Conservation (phyloP, 257 asterid genomes). For the Nicotiana paniculata region DNA sequence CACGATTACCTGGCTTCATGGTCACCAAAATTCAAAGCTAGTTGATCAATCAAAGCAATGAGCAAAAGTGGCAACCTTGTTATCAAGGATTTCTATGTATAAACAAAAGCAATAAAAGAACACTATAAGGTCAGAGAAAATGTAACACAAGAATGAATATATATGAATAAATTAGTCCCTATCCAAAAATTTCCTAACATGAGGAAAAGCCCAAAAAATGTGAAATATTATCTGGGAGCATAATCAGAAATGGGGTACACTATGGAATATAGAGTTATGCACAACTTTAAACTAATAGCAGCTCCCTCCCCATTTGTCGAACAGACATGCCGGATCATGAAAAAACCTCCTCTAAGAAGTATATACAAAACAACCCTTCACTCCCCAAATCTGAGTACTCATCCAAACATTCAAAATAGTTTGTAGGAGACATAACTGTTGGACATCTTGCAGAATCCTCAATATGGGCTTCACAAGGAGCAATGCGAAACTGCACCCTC, state of each 20-base stretch:
- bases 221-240: neutral
- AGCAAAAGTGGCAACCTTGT: neutral
- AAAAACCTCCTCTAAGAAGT: constrained; percentile 26
- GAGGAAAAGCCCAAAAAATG: constrained; percentile 3
- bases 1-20: neutral
- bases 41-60: neutral
- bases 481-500: constrained; percentile 25
- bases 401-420: constrained; percentile 35
- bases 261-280: constrained; percentile 1
- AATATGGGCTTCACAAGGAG: constrained; percentile 20
- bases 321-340: constrained; percentile 11
- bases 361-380: constrained; percentile 19
- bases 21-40: neutral
- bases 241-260: neutral
- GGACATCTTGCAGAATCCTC: constrained; percentile 21
- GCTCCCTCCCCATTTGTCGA: constrained; percentile 7
- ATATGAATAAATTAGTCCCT: constrained; percentile 10
- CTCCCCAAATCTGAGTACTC: constrained; percentile 9
- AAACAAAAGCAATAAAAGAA: neutral
- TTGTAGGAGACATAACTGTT: constrained; percentile 30
- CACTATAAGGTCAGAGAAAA: neutral
- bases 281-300: constrained; percentile 7
- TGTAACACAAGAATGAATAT: neutral
- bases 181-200: neutral
- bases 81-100: neutral